Base-by-base conservation (phyloP, 2,329 filamentous ascomycete genomes). In the Penicillium sp. region DNA sequence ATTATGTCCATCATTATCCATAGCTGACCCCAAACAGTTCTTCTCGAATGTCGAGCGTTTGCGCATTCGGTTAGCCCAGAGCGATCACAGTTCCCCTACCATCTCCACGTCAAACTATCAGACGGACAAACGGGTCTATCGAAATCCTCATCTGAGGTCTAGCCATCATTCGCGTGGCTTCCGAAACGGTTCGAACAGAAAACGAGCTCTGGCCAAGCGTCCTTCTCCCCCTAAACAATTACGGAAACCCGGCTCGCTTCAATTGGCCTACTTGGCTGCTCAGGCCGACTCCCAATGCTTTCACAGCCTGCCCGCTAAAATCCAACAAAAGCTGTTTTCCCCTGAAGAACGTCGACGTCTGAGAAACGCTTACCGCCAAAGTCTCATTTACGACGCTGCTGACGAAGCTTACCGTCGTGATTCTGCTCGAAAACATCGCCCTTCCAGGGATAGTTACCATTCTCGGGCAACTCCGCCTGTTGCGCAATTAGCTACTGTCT, bases 261-360 rank as follows among this genome's bases (percentile, higher is more conserved):
- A 69, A 69, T 55, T 70, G 31, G 60, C 64, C 41, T 68, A 68
- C 51, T 55, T 70, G 41, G 61, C 73, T 50, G 73, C 77, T 46
- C 76, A 78, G 47, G 75, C 77, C 27, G 82, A 88, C 59, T 80
- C 80, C 46, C 76, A 80, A 55, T 89, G 87, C 75, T 90, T 84
- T 65, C 75, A 84, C 45, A 81, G 78, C 18, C 75, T 90, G 35
- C 87, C 88, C 16, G 81, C 87, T 54, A 89, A 89, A 68, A 78
- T 89, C 55, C 83, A 82, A 63, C 80, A 82, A 56, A 82, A 80
- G 56, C 81, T 87, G 54, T 86, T 90, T 66, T 84, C 84, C 19
- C 77, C 75, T 41, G 85, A 90, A 67, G 88, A 93, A 70, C 86
- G 86, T 59, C 72, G 80, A 36, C 69, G 83, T 50, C 46, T 69